phyloP scores from a whole-genome alignment of 83 land plant species.

The Thuja plicata region DNA sequence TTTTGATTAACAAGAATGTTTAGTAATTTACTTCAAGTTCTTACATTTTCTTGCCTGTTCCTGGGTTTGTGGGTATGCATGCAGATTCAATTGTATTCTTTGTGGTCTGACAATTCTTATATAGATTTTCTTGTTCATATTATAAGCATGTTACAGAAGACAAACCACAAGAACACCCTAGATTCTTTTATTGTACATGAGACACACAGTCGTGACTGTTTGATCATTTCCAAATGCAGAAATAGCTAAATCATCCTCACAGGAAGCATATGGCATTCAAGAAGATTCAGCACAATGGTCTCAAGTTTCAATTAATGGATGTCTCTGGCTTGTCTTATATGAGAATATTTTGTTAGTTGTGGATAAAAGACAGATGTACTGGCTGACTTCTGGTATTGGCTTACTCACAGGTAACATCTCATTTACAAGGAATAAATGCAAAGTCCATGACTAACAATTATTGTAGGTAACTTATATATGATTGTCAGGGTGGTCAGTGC shows the following conservation, averaged over 20 bases:
- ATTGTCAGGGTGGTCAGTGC: background rate
- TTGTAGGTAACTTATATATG: background rate
- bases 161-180: background rate
- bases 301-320: background rate
- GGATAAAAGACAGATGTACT: background rate
- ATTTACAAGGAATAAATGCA: background rate
- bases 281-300: background rate
- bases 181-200: background rate
- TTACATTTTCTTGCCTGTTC: background rate
- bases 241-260: background rate
- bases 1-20: background rate
- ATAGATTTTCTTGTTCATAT: background rate
- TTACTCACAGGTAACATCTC: background rate
- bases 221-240: background rate
- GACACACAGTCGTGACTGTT: background rate
- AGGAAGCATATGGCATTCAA: background rate
- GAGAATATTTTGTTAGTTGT: background rate
- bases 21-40: background rate
- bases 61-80: background rate
- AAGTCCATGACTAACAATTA: background rate
- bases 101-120: background rate
- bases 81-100: background rate
- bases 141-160: background rate
- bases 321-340: background rate
- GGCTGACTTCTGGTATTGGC: background rate